Conservation (phyloP, 306 rosid genomes). For the Leucaena leucocephala region DNA sequence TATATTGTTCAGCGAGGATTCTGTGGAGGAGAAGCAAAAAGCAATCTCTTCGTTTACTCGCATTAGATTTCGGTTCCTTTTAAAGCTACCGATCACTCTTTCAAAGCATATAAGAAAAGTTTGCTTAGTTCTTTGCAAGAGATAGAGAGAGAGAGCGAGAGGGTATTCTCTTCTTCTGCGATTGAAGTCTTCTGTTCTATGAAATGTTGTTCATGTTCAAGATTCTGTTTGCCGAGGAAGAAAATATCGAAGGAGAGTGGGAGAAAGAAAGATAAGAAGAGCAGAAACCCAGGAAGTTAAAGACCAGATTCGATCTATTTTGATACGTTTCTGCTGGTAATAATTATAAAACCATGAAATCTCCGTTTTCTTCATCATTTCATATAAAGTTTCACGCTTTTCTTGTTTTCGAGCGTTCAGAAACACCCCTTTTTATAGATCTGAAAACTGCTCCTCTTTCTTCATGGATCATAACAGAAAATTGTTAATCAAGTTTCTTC, state of each 20-base stretch:
- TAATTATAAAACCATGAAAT: neutral
- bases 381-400: slow-evolving; percentile 9
- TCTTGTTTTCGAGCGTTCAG: slow-evolving; percentile 16
- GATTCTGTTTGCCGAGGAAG: slow-evolving; percentile 56
- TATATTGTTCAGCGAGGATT: slow-evolving; percentile 36
- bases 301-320: slow-evolving; percentile 30
- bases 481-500: slow-evolving; percentile 22
- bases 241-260: slow-evolving; percentile 79
- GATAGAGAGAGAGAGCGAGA: slow-evolving; percentile 29
- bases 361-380: neutral
- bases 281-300: slow-evolving; percentile 31
- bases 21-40: slow-evolving; percentile 35
- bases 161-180: slow-evolving; percentile 3
- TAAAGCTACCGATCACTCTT: slow-evolving; percentile 32
- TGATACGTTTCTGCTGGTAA: slow-evolving; percentile 71
- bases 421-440: neutral
- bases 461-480: slow-evolving; percentile 5
- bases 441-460: neutral
- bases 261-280: slow-evolving; percentile 71
- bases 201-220: slow-evolving; percentile 79
- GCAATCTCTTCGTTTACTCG: slow-evolving; percentile 43
- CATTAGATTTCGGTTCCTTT: slow-evolving; percentile 48
- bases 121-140: slow-evolving; percentile 4
- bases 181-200: slow-evolving; percentile 28
- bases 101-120: neutral